A percentile compares a stretch with the other conserved stretches of the same genome.
These are phyloP conservation scores for Globisporangium parvum DNA, from an alignment of 352 stramenopile species.

Conservation along the genomic window DNA sequence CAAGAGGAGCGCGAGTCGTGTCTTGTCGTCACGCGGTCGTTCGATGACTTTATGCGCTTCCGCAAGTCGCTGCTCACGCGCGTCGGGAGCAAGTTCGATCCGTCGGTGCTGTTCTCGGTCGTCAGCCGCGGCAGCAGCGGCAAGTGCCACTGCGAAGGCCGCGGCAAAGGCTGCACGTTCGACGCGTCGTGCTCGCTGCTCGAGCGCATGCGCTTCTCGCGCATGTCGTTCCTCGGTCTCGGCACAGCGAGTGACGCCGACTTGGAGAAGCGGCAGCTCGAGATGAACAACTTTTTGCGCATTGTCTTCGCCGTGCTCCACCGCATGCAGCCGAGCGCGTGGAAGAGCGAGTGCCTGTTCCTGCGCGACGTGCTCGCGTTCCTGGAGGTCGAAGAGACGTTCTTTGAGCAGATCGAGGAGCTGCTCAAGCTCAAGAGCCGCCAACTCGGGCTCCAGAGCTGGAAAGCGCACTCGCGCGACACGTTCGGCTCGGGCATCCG, in stretches of 20 bases:
- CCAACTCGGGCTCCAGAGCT: slow-evolving; percentile 67
- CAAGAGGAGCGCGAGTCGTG: slow-evolving; percentile 64
- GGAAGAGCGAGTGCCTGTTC: slow-evolving; percentile 69
- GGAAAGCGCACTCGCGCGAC: slow-evolving; percentile 66
- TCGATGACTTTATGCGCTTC: slow-evolving; percentile 73
- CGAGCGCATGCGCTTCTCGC: slow-evolving; percentile 67
- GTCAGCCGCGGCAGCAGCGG: slow-evolving; percentile 18
- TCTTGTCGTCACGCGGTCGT: slow-evolving; percentile 62
- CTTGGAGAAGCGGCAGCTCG: slow-evolving; percentile 51
- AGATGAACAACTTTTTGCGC: slow-evolving; percentile 83
- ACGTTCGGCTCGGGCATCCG: slow-evolving; percentile 77
- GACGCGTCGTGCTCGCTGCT: slow-evolving; percentile 67
- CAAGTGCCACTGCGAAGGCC: slow-evolving; percentile 54
- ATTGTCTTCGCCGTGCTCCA: slow-evolving; percentile 80
- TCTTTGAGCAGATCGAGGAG: slow-evolving; percentile 65
- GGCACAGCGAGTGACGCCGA: slow-evolving; percentile 35
- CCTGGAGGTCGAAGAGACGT: slow-evolving; percentile 71
- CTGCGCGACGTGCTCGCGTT: slow-evolving; percentile 77
- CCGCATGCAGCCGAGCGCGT: slow-evolving; percentile 58
- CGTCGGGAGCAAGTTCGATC: slow-evolving; percentile 42
- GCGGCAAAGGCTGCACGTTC: slow-evolving; percentile 50
- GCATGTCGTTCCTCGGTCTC: slow-evolving; percentile 64
- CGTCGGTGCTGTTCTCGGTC: slow-evolving; percentile 22
- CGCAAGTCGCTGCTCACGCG: slow-evolving; percentile 65
- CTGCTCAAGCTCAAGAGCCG: slow-evolving; percentile 55